Base-by-base conservation (phyloP, 169 alveolate species). In the Plasmodium gallinaceum region DNA sequence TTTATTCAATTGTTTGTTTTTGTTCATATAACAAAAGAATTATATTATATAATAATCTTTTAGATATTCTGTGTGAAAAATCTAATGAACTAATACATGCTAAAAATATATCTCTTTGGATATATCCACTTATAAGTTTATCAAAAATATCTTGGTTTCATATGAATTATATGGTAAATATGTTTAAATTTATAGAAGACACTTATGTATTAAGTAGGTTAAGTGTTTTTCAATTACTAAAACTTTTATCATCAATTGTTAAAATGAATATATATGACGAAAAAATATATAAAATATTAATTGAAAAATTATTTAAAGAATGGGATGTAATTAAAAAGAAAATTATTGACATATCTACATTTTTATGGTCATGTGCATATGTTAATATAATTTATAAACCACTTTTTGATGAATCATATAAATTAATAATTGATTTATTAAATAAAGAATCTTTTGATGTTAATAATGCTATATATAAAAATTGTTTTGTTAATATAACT, bases 311-410 rank as follows among this genome's bases (percentile, higher is more conserved):
- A 0, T 78, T 16, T 57, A 78, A 37, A 8, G 89, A 78, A 24
- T 78, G 89, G 89, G 89, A 78, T 46, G 16, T 46, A 22, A 78
- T 78, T 4, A 78, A 78, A 18, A 57, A 32, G 51, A 78, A 78
- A 46, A 7, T 78, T 16, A 24, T 78, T 8, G 89, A 78, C 14
- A 69, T 78, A 16, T 48, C 89, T 0, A 78, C 89, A n/a, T 78
- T 78, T 45, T 51, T 78, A 54, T 78, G 89, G 89, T 64, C 78
- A 6, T 78, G 89, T 78, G 89, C 89, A 37, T 78, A 78, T 51
- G 76, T 65, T 0, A 78, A 78, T 20, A 62, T 78, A 1, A 78
- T 78, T 16, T 78, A 48, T 78, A 65, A 78, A 57, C 89, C 89
- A 39, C 43, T 78, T 2, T 78, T 78, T 51, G 89, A 78, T 48